Base-by-base conservation (phyloP, 179 eudicot species). In the Monotropa hypopitys region DNA sequence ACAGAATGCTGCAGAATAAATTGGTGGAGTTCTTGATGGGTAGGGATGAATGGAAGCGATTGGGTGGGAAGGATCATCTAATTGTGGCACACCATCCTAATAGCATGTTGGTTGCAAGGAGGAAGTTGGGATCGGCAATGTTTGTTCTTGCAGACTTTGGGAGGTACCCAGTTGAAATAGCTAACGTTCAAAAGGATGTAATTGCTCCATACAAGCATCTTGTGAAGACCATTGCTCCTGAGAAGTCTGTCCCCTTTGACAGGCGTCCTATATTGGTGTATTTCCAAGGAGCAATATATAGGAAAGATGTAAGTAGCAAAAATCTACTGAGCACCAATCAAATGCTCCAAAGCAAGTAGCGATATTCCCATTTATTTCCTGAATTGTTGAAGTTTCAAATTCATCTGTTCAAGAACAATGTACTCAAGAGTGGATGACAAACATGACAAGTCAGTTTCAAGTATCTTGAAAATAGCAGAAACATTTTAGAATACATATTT, bases 111-210 rank as follows among this genome's bases (percentile, higher is more conserved):
- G 82, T 71, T 81, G 98, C 89, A 0, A 86, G 98, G 73, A 88
- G 78, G 78, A 89, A 84, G 82, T 76, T 96, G 45, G 88, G 91
- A 20, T 84, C 96, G 21, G 92, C 94, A 7, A 89, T 85, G 85
- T 89, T 91, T 81, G 87, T 96, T 81, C 97, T 96, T 78, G 92
- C 99, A n/a, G 99, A 96, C 86, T 96, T 96, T 76, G 99, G 97
- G 21, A 91, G 99, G 76, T 96, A 93, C 74, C 83, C 82, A 4
- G 75, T 67, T 13, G 82, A 78, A 70, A 84, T 89, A 73, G 99
- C 98, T 30, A 96, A 96, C 75, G 79, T 92, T 79, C 80, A 87
- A 45, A 96, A 96, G 89, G 99, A 96, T 87, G 84, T 91, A 35
- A 94, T 96, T 53, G 97, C 99, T 62, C 99, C 99, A 74, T 96